These are phyloP conservation scores for Solanum megistacrolobum DNA, from an alignment of 257 asterid genomes.

Conservation along the genomic window DNA sequence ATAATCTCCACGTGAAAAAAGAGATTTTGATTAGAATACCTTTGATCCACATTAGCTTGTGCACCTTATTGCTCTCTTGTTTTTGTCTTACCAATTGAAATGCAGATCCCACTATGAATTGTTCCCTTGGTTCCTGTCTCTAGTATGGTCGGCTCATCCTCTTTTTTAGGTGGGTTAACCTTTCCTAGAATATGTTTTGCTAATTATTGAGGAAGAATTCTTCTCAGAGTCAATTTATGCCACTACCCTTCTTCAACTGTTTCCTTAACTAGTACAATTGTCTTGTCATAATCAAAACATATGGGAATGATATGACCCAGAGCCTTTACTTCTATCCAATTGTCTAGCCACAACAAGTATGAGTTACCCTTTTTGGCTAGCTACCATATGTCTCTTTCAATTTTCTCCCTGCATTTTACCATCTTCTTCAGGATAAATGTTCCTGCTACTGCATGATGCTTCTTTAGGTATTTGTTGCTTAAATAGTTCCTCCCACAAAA, in stretches of 20 bases:
- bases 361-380: neutral
- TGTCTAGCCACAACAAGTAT: neutral
- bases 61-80: too few species aligned
- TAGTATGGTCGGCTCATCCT: too few species aligned
- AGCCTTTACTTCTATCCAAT: neutral
- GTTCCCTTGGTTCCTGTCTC: too few species aligned
- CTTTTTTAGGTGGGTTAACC: too few species aligned
- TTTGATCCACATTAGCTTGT: too few species aligned
- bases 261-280: neutral
- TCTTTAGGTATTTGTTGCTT: neutral
- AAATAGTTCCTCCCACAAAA: neutral
- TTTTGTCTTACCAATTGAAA: too few species aligned
- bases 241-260: neutral
- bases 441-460: neutral
- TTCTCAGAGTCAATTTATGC: neutral
- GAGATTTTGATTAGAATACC: too few species aligned
- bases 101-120: too few species aligned
- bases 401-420: neutral
- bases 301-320: neutral
- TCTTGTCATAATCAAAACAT: neutral
- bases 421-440: neutral
- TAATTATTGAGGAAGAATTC: too few species aligned
- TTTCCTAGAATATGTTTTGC: too few species aligned
- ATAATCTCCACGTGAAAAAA: too few species aligned
- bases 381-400: neutral